phyloP scores from a whole-genome alignment of 2,329 filamentous ascomycete genomes.

The Alternaria triticimaculans region DNA sequence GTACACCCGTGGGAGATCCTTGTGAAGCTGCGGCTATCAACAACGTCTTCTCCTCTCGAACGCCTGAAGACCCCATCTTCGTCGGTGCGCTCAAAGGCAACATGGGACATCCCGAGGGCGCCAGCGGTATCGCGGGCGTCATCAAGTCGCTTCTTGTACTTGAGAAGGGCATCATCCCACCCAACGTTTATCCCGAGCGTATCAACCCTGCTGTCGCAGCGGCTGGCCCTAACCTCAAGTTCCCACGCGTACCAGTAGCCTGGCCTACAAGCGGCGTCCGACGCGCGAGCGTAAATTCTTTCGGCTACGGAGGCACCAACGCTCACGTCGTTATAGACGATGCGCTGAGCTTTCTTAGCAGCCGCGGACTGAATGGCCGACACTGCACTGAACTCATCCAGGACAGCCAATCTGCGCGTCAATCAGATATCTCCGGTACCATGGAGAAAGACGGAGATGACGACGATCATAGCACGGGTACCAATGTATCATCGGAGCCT shows the following conservation, averaged over 20 bases:
- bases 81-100: constrained; percentile 35
- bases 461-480: background rate
- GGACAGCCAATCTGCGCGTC: background rate
- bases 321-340: constrained; percentile 28
- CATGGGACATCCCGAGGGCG: constrained; percentile 51
- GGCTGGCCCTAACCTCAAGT: constrained; percentile 13
- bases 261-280: constrained; percentile 21
- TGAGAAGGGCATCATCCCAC: constrained; percentile 36
- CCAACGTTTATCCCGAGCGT: constrained; percentile 18
- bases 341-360: constrained; percentile 7
- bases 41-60: constrained; percentile 21
- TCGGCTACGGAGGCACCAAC: constrained; percentile 37
- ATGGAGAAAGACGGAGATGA: background rate
- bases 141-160: constrained; percentile 50
- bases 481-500: background rate
- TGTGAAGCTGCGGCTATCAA: constrained; percentile 27
- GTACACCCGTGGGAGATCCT: constrained; percentile 56
- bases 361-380: background rate
- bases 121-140: constrained; percentile 45
- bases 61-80: constrained; percentile 11
- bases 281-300: constrained; percentile 34
- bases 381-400: constrained; percentile 2
- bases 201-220: constrained; percentile 33
- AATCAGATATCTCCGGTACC: background rate
- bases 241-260: constrained; percentile 5